phyloP scores from a whole-genome alignment of 164 flowering plant species.

The Magnolia officinalis region DNA sequence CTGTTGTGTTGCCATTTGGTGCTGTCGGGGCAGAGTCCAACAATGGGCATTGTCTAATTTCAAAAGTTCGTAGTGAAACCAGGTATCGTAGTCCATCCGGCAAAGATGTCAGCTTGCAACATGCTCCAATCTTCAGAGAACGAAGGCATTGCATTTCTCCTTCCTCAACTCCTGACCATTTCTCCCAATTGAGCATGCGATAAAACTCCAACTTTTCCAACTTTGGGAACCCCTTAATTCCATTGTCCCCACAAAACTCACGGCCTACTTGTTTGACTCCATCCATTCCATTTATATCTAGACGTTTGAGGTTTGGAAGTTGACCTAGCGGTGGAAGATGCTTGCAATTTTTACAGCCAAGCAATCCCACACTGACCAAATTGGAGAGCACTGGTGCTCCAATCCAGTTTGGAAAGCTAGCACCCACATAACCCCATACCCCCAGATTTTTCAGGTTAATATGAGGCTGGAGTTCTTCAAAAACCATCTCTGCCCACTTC shows the following conservation, averaged over 20 bases:
- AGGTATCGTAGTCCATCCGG: not conserved
- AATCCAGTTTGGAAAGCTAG: slow-evolving; percentile 34
- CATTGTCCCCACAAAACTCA: slow-evolving; percentile 12
- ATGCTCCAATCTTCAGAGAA: not conserved
- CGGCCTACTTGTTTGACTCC: not conserved
- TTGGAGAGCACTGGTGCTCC: slow-evolving; percentile 13
- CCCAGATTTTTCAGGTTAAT: slow-evolving; percentile 19
- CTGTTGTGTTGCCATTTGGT: too few relatives aligned
- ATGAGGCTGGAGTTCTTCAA: slow-evolving; percentile 26
- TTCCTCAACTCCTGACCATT: slow-evolving; percentile 8
- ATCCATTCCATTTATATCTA: not conserved
- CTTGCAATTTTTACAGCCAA: slow-evolving; percentile 8
- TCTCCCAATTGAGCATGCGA: not conserved
- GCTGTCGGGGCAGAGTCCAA: too few relatives aligned
- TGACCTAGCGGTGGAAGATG: slow-evolving; percentile 18
- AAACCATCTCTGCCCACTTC: not conserved
- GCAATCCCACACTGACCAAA: not conserved
- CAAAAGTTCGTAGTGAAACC: not conserved
- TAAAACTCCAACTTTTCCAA: not conserved
- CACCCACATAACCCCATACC: slow-evolving; percentile 17
- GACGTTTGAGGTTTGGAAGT: slow-evolving; percentile 12
- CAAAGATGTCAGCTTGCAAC: not conserved
- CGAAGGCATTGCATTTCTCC: slow-evolving; percentile 2
- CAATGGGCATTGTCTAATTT: not conserved
- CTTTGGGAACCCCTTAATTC: not conserved